Evolutionary conservation across 2,329 filamentous ascomycete genomes (phyloP).

Genomic region (Aureobasidium uvarum): DNA sequence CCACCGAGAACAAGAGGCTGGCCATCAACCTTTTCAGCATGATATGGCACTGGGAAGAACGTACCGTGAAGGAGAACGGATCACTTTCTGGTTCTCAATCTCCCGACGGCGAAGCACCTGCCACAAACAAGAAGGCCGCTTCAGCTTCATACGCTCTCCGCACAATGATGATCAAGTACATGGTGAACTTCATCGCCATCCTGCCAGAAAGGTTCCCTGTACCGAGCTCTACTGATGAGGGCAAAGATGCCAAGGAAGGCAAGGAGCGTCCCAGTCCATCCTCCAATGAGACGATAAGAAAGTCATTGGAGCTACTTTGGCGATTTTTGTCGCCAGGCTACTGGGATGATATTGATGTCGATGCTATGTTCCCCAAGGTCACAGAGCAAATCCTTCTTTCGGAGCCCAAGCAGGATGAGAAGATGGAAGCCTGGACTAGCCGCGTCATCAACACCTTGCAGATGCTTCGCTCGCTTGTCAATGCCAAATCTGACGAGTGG

Average conservation of each 20-base stretch:
- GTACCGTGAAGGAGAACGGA: slow-evolving; percentile 64
- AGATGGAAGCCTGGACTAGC: slow-evolving; percentile 71
- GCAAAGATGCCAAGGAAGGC: slow-evolving; percentile 53
- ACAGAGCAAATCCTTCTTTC: slow-evolving; percentile 81
- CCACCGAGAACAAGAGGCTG: slow-evolving; percentile 86
- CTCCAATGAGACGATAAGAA: slow-evolving; percentile 75
- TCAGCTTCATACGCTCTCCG: slow-evolving; percentile 56
- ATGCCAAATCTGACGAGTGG: slow-evolving; percentile 88
- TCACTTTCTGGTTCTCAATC: slow-evolving; percentile 36
- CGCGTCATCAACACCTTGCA: slow-evolving; percentile 92
- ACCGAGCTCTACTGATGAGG: slow-evolving; percentile 57
- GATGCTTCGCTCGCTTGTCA: slow-evolving; percentile 83
- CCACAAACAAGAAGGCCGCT: slow-evolving; percentile 35
- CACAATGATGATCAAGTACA: slow-evolving; percentile 84
- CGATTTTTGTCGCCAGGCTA: slow-evolving; percentile 82
- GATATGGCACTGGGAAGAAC: slow-evolving; percentile 90
- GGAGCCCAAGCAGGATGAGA: slow-evolving; percentile 57
- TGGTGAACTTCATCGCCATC: slow-evolving; percentile 91
- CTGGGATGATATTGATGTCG: slow-evolving; percentile 89
- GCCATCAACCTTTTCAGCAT: slow-evolving; percentile 87
- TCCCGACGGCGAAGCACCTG: slow-evolving; percentile 29
- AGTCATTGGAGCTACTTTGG: slow-evolving; percentile 75
- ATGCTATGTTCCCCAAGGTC: slow-evolving; percentile 78
- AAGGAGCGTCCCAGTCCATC: slow-evolving; percentile 55
- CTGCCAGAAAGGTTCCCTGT: slow-evolving; percentile 78